Percentiles rank a stretch among this genome's conserved stretches.
Evolutionary conservation across 1,284 basidiomycete genomes (phyloP).

Genomic region (Ceratobasidium theobromae): DNA sequence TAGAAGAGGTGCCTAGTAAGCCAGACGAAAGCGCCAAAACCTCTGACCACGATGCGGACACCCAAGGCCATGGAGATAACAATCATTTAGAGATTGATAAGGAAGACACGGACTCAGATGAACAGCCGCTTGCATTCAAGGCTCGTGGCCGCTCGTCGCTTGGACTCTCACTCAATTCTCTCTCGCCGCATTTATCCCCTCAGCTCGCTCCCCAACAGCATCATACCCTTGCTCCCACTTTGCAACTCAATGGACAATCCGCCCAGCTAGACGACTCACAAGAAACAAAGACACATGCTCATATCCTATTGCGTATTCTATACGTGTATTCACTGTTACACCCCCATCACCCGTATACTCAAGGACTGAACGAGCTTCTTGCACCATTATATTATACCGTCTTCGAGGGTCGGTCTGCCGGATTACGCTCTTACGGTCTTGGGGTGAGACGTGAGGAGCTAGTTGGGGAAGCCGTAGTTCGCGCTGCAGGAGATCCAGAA

Average conservation of each 20-base stretch:
- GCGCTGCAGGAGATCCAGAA: background rate
- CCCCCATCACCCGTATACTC: constrained; percentile 42
- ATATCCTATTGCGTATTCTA: constrained; percentile 44
- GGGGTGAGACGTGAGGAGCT: constrained; percentile 14
- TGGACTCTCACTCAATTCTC: constrained; percentile 40
- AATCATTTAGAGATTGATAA: background rate
- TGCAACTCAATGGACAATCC: constrained; percentile 24
- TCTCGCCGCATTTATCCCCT: constrained; percentile 37
- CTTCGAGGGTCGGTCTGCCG: constrained; percentile 19
- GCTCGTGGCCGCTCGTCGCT: constrained; percentile 23
- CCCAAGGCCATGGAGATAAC: background rate
- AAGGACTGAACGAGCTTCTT: constrained; percentile 43
- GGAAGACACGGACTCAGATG: background rate
- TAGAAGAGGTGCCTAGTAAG: background rate
- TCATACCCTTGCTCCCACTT: constrained; percentile 16
- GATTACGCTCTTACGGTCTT: constrained; percentile 5
- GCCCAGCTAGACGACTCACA: constrained; percentile 4
- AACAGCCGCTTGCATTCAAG: constrained; percentile 23
- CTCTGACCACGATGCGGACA: background rate
- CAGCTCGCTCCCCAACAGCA: constrained; percentile 35
- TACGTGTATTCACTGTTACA: constrained; percentile 43
- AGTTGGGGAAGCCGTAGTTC: constrained; percentile 8
- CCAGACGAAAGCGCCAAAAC: background rate
- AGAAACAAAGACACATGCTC: constrained; percentile 42
- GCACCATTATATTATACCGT: constrained; percentile 43